A percentile compares a stretch with the other conserved stretches of the same genome.
Evolutionary conservation across 2,329 filamentous ascomycete genomes (phyloP).

Genomic region (Piedraia hortae): DNA sequence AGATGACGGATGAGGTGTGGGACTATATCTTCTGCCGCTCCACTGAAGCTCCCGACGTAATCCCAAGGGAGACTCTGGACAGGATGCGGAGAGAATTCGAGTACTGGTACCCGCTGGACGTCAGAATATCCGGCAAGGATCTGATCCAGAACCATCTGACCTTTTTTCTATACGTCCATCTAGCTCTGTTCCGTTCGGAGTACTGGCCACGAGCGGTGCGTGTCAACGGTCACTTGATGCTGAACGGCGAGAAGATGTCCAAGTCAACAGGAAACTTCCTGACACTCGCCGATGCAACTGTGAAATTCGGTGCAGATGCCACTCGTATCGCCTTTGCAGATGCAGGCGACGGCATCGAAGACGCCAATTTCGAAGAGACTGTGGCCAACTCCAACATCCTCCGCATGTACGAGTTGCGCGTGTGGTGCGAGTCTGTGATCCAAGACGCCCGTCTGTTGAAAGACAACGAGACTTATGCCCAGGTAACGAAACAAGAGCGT

Average conservation of each 20-base stretch:
- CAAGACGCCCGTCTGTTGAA: conserved; percentile 27
- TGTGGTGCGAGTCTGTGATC: conserved; percentile 75
- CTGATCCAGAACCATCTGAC: conserved; percentile 84
- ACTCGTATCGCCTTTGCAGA: conserved; percentile 77
- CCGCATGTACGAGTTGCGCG: conserved; percentile 52
- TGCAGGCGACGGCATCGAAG: conserved; percentile 75
- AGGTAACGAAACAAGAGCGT: conserved; percentile 16
- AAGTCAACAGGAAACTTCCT: conserved; percentile 96
- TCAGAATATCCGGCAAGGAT: conserved; percentile 75
- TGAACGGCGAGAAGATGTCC: conserved; percentile 97
- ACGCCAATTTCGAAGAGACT: conserved; percentile 91
- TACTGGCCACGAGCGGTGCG: conserved; percentile 75
- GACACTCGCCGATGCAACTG: conserved; percentile 57
- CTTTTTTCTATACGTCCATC: conserved; percentile 82
- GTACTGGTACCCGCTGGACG: conserved; percentile 88
- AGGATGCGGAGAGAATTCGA: conserved; percentile 75
- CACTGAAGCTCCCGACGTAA: conserved; percentile 35
- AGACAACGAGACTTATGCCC: conserved; percentile 16
- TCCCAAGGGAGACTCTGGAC: conserved; percentile 44
- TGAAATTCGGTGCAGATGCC: conserved; percentile 87
- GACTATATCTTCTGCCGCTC: conserved; percentile 75
- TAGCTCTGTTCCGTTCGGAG: conserved; percentile 63
- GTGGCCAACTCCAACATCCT: conserved; percentile 82
- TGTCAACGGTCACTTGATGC: conserved; percentile 71
- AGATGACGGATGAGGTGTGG: conserved; percentile 90